A percentile compares a stretch with the other conserved stretches of the same genome.
Conservation (phyloP, 352 stramenopile genomes). For the Pythium grandisporangium region DNA sequence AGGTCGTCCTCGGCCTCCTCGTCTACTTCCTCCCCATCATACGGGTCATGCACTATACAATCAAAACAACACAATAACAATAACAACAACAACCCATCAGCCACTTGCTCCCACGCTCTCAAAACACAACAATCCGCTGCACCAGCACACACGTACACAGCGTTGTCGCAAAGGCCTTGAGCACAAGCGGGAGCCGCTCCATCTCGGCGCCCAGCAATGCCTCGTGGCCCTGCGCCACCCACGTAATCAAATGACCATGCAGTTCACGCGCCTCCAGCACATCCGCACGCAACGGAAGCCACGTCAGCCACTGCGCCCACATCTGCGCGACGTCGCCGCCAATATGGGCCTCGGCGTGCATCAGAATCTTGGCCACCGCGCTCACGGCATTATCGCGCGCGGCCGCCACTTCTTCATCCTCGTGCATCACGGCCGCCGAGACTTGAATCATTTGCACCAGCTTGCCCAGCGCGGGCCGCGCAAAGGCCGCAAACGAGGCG, state of each 20-base stretch:
- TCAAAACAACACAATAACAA: conserved; percentile 8
- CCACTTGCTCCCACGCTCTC: background rate
- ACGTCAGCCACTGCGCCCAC: conserved; percentile 71
- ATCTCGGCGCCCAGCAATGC: conserved; percentile 64
- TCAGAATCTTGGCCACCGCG: conserved; percentile 72
- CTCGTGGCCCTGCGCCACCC: conserved; percentile 46
- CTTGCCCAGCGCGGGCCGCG: conserved; percentile 56
- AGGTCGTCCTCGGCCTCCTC: conserved; percentile 59
- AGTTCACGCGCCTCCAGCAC: conserved; percentile 71
- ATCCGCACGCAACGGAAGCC: conserved; percentile 71
- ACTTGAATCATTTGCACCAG: conserved; percentile 53
- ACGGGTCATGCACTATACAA: conserved; percentile 47
- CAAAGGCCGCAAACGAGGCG: conserved; percentile 62
- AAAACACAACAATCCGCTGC: conserved; percentile 6
- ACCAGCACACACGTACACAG: conserved; percentile 40
- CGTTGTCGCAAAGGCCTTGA: conserved; percentile 73
- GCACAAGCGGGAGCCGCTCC: conserved; percentile 43
- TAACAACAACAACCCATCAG: conserved; percentile 2
- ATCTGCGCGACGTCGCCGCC: conserved; percentile 56
- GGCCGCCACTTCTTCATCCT: conserved; percentile 52
- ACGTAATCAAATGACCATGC: conserved; percentile 57
- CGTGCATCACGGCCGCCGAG: conserved; percentile 37
- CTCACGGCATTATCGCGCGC: conserved; percentile 79
- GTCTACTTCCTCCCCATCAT: conserved; percentile 38
- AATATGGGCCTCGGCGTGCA: conserved; percentile 40